Evolutionary conservation across 2,329 filamentous ascomycete species (phyloP).

Genomic region (Claviceps purpurea): DNA sequence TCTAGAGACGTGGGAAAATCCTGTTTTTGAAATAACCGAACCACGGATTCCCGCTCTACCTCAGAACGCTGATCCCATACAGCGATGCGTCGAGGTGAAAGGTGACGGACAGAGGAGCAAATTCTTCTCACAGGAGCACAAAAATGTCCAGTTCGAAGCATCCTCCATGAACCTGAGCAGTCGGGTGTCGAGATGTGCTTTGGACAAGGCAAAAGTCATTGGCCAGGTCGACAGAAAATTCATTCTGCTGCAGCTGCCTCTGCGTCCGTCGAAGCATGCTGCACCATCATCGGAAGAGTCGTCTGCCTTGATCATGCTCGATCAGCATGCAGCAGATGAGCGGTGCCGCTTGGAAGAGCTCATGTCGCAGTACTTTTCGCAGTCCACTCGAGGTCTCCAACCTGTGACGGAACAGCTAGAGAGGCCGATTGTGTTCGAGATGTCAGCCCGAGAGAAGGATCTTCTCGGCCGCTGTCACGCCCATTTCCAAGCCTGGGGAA

Average conservation of each 20-base stretch:
- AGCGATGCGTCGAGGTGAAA: conserved; percentile 1
- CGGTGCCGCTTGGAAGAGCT: conserved; percentile 66
- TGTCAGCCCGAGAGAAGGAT: conserved; percentile 44
- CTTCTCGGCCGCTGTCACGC: conserved; percentile 40
- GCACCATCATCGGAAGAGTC: background rate
- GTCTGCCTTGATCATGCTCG: conserved; percentile 61
- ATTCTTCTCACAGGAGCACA: conserved; percentile 4
- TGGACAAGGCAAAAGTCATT: conserved; percentile 52
- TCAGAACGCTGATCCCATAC: conserved; percentile 6
- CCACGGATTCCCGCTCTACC: conserved; percentile 29
- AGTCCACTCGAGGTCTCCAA: background rate
- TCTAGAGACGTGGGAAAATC: conserved; percentile 58
- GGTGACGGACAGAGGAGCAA: conserved; percentile 4
- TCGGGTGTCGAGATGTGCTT: conserved; percentile 46
- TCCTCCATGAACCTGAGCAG: conserved; percentile 19
- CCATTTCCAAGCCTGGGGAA: conserved; percentile 62
- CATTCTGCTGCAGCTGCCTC: conserved; percentile 52
- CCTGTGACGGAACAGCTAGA: conserved; percentile 26
- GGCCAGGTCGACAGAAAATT: conserved; percentile 86
- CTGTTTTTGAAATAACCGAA: conserved; percentile 48
- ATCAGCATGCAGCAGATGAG: conserved; percentile 94
- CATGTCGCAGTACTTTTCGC: conserved; percentile 38
- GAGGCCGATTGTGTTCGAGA: conserved; percentile 49
- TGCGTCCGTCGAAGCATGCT: conserved; percentile 5
- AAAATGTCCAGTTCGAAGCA: conserved; percentile 16